Base-by-base conservation (phyloP, 192 early-diverging fungal species). In the Coemansia sp. region DNA sequence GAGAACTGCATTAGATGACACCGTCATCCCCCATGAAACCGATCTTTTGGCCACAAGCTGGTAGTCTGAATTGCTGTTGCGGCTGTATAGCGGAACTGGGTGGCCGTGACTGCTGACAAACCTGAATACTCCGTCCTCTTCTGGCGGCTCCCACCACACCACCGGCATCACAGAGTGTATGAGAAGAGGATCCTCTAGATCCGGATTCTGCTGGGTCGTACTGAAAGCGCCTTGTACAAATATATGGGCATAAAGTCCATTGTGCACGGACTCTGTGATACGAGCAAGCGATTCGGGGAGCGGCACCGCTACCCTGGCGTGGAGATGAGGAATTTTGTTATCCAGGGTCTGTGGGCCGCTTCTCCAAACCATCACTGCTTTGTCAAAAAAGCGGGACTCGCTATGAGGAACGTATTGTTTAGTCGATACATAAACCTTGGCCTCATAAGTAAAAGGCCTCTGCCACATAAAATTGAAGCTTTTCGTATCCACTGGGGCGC, bases 331-430 rank as follows among this genome's bases (percentile, higher is more conserved):
- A 41, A 60, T 39, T 39, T 45, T 72, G 70, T 40, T 55, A 13
- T 16, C 46, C 2, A 66, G 13, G 41, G 36, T 55, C 48, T 72
- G 70, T 32, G 56, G 64, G 11, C 56, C 70, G 43, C 41, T 61
- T 9, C 51, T 58, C 63, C 70, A 72, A 21, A 72, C 55, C 63
- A 72, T 26, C 71, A 62, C 63, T 18, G 71, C 71, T 4, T 8
- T 42, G n/a, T 72, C 58, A 21, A 72, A 72, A 21, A 65, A 72
- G 9, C 8, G 36, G 3, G 56, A 58, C 8, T 26, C 43, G 37
- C 65, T 65, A 56, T 2, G 6, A 48, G 63, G 58, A 19, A 65
- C 39, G 36, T 4, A 15, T n/a, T 46, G 21, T 22, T 45, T 56
- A 2, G 49, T 39, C 19, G 69, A 60, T 4, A 56, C 62, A 48